Percentiles rank a stretch among this genome's conserved stretches.
phyloP scores from a whole-genome alignment of 495 filamentous ascomycete species.

The Hyaloscypha bicolor region DNA sequence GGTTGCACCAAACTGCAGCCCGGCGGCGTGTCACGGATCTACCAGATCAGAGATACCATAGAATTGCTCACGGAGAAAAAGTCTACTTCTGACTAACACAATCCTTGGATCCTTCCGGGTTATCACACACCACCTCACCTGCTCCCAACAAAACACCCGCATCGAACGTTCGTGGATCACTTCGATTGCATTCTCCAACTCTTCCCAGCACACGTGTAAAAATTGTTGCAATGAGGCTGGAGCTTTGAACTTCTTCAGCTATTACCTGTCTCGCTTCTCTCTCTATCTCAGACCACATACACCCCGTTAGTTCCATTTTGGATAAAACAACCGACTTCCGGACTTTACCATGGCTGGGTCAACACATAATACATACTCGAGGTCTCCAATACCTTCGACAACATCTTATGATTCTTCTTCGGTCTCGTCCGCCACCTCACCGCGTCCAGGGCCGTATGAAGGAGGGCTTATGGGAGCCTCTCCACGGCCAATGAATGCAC shows the following conservation, averaged over 20 bases:
- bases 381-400: slow-evolving; percentile 55
- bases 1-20: slow-evolving; percentile 30
- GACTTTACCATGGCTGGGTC: slow-evolving; percentile 51
- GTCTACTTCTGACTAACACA: slow-evolving; percentile 25
- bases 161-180: neutral
- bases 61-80: neutral
- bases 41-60: slow-evolving; percentile 20
- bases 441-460: slow-evolving; percentile 47
- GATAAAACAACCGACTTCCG: slow-evolving; percentile 22
- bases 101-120: slow-evolving; percentile 9
- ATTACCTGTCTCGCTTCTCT: slow-evolving; percentile 11
- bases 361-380: slow-evolving; percentile 53
- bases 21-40: slow-evolving; percentile 27
- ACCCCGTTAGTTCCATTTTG: slow-evolving; percentile 19
- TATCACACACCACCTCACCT: neutral
- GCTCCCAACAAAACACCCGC: neutral
- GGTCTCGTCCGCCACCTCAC: slow-evolving; percentile 57
- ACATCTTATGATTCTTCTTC: slow-evolving; percentile 58
- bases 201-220: slow-evolving; percentile 1
- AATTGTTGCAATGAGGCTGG: slow-evolving; percentile 27
- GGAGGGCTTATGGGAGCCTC: slow-evolving; percentile 45
- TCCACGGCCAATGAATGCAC: slow-evolving; percentile 29
- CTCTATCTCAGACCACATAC: slow-evolving; percentile 11
- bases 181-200: slow-evolving; percentile 1
- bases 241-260: slow-evolving; percentile 16